Percentiles rank a stretch among this genome's conserved stretches.
Conservation (phyloP, 2,329 filamentous ascomycete species). For the Talaromyces sp. region DNA sequence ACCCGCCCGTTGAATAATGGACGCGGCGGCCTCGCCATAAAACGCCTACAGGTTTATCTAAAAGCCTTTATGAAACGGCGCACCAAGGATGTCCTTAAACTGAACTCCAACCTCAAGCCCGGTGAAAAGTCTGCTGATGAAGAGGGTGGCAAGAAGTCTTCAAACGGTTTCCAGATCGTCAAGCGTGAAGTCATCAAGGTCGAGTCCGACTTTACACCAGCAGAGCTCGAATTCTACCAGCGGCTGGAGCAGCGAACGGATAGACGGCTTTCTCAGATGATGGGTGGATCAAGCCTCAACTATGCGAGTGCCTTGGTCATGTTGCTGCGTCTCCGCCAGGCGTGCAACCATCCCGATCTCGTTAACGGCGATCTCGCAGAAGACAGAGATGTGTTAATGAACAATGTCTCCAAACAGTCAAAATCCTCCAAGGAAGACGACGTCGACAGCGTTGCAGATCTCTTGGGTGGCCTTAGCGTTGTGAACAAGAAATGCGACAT, state of each 20-base stretch:
- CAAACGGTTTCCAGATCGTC: conserved; percentile 79
- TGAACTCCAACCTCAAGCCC: conserved; percentile 73
- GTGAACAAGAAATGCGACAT: conserved; percentile 74
- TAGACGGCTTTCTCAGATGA: conserved; percentile 81
- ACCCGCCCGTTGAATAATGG: conserved; percentile 85
- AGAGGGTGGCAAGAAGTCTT: conserved; percentile 47
- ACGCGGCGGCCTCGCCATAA: conserved; percentile 81
- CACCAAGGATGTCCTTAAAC: conserved; percentile 92
- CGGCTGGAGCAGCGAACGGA: conserved; percentile 79
- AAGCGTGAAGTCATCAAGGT: conserved; percentile 83
- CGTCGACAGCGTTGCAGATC: conserved; percentile 75
- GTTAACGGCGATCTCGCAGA: conserved; percentile 79
- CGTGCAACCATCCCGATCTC: conserved; percentile 89
- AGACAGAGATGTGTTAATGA: conserved; percentile 78
- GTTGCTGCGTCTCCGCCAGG: conserved; percentile 82
- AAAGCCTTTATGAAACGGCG: conserved; percentile 98
- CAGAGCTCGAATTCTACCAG: conserved; percentile 81
- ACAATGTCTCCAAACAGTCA: conserved; percentile 51
- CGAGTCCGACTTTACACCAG: conserved; percentile 68
- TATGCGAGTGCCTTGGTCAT: conserved; percentile 93
- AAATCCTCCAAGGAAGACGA: conserved; percentile 51
- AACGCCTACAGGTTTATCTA: conserved; percentile 75
- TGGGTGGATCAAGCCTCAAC: conserved; percentile 71
- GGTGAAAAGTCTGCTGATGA: conserved; percentile 52
- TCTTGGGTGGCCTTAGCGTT: conserved; percentile 80